Base-by-base conservation (phyloP, 2,329 filamentous ascomycete species). In the Aspergillus neoniger region DNA sequence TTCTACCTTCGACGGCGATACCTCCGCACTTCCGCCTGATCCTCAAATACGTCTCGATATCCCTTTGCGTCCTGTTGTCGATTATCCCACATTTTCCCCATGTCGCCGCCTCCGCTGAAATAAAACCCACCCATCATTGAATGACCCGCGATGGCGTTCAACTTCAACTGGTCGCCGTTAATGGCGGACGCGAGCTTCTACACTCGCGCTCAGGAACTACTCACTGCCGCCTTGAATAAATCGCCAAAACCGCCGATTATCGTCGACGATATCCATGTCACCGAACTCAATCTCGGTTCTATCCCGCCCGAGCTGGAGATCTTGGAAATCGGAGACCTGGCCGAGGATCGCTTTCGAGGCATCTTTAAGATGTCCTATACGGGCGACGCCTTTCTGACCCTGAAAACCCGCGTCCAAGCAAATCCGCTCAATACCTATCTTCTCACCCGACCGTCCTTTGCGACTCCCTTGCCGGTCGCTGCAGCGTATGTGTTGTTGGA, bases 121-220 rank as follows among this genome's bases (percentile, higher is more conserved):
- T 44, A 63, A n/a, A 55, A 53, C 32, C 19, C 39, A 49, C 25
- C 56, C 60, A 49, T 59, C 48, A 64, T 66, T 70, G 69, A 66
- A 74, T 74, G 70, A 69, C 49, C 67, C 63, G 69, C 65, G 79
- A 99, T 99, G 95, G 95, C 95, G 70, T 99, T 99, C 90, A 98
- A 98, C 84, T 99, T 99, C 91, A 98, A 98, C 91, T 99, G 95
- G 95, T 96, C 92, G 86, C 95, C 95, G 74, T 85, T 99, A 67
- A 95, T 96, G 81, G 94, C 94, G 74, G 95, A 98, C 81, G 94
- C 91, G 72, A 86, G 88, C 70, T 95, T 95, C 79, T 94, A 94
- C 80, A 87, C 90, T 75, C 90, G 92, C 70, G 94, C 95, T 55
- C 91, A 93, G 77, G 93, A 98, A 76, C 90, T 98, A 77, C 85